These are phyloP conservation scores for Calonectria crousiana DNA, from an alignment of 2,329 filamentous ascomycete genomes.

Conservation along the genomic window DNA sequence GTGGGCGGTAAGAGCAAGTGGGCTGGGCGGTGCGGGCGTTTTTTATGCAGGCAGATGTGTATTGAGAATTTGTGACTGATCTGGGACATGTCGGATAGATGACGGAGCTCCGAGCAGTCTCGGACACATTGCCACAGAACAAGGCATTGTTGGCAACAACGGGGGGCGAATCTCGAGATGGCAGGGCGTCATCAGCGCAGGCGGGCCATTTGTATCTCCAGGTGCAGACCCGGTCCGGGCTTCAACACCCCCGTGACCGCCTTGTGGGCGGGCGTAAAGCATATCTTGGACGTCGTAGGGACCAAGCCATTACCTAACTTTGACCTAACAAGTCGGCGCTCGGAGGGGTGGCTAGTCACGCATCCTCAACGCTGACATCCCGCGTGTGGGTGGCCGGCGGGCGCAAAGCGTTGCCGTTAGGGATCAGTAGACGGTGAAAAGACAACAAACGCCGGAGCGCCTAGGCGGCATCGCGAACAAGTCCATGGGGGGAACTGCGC, in stretches of 20 bases:
- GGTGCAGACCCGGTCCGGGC: neutral
- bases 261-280: conserved; percentile 12
- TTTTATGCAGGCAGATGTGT: conserved; percentile 6
- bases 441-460: neutral
- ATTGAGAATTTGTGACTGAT: neutral
- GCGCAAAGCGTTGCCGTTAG: conserved; percentile 3
- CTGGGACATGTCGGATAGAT: neutral
- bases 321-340: conserved; percentile 19
- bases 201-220: conserved; percentile 3
- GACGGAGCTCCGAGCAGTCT: conserved; percentile 13
- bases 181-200: neutral
- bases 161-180: neutral
- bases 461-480: neutral
- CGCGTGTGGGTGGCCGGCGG: conserved; percentile 37
- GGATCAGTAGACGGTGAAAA: neutral
- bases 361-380: conserved; percentile 37
- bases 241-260: conserved; percentile 13
- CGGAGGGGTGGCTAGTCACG: conserved; percentile 37
- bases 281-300: neutral
- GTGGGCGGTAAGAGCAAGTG: conserved; percentile 2
- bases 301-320: conserved; percentile 45
- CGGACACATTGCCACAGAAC: neutral
- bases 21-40: conserved; percentile 20
- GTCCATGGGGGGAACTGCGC: conserved; percentile 24
- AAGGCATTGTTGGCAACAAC: neutral